Evolutionary conservation across 2,329 filamentous ascomycete genomes (phyloP).

Genomic region (Nakataea oryzae): DNA sequence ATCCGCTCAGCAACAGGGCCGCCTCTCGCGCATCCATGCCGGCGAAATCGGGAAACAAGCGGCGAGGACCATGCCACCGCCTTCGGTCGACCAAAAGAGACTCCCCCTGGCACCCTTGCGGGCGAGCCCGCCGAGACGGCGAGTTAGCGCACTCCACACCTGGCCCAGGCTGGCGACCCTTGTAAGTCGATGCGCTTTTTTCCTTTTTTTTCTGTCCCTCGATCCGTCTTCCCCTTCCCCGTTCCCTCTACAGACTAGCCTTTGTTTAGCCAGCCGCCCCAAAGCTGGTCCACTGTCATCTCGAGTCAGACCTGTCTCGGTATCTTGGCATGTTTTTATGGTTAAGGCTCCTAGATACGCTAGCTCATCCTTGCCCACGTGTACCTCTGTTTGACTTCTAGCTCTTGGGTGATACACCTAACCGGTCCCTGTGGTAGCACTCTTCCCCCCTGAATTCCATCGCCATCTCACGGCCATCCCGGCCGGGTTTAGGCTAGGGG

Average conservation of each 20-base stretch:
- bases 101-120: neutral
- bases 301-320: neutral
- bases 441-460: neutral
- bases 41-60: neutral
- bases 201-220: neutral
- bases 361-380: neutral
- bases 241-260: too few relatives aligned
- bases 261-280: neutral
- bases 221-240: too few relatives aligned
- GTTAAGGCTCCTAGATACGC: too few relatives aligned
- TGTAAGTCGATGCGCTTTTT: neutral
- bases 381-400: neutral
- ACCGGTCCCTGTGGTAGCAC: too few relatives aligned
- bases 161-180: too few relatives aligned
- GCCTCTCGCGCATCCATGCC: neutral
- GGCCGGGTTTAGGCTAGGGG: too few relatives aligned
- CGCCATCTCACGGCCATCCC: too few relatives aligned
- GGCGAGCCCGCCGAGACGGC: neutral
- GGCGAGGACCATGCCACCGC: too few relatives aligned
- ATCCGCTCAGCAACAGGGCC: neutral
- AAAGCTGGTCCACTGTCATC: neutral
- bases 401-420: too few relatives aligned
- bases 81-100: neutral
- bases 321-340: neutral
- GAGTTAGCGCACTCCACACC: neutral